Base-by-base conservation (phyloP, 768 basidiomycete genomes). In the Boletus sp. region DNA sequence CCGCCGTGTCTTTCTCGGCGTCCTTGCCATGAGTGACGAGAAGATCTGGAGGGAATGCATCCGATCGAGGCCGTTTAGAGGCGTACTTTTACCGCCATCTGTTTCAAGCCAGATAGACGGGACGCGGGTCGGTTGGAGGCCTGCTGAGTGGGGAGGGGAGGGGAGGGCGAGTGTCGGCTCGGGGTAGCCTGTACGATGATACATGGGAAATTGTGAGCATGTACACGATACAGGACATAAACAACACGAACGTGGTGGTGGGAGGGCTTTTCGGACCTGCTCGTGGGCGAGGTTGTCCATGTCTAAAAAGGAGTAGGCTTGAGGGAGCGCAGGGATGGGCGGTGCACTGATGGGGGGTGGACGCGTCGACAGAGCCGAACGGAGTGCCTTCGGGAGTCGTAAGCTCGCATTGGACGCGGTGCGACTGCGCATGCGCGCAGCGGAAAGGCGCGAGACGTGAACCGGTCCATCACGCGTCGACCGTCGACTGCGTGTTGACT, bases 361-460 rank as follows among this genome's bases (percentile, higher is more conserved):
- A 71, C 69, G 34, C 67, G 74, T 27, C 61, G 75, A n/a, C 62
- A 72, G 4, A 53, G 55, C n/a, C 2, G 64, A 58, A 21, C 67
- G 64, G 37, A 72, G 46, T 46, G 75, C 47, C 55, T 70, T 71
- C 0, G 82, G 84, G 23, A 89, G 72, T 1, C 88, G 81, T 8
- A 91, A 71, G 63, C 85, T 88, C 23, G 82, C 79, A 59, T 84
- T 82, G 5, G 87, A 88, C 8, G 81, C 76, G 2, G 85, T 77
- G 40, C 76, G 74, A 65, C 85, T 87, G 38, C 88, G 79, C 54
- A 73, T 79, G 53, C 81, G 80, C 1, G 90, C 89, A 5, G 89
- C 84, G 5, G 78, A 77, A 3, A 91, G 76, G 8, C 78, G 75
- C 35, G 75, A 75, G 33, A 65, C 27, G 32, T 74, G 64, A 47